These are phyloP conservation scores for Quercus parvula DNA, from an alignment of 306 rosid genomes.

Conservation along the genomic window DNA sequence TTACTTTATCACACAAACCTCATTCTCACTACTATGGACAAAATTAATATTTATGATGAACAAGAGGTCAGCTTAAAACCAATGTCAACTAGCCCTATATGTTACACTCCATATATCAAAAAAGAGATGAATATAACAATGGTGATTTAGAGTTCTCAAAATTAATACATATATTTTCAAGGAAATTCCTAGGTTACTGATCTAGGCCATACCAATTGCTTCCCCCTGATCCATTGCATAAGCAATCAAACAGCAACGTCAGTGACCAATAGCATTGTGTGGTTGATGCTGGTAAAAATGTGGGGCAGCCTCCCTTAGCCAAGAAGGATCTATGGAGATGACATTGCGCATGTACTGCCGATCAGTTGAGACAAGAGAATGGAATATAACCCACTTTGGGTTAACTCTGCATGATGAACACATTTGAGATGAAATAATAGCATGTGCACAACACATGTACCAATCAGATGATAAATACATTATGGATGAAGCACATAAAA, in stretches of 20 bases:
- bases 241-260: not conserved
- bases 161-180: not conserved
- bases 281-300: constrained; percentile 75
- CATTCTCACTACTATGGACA: not conserved
- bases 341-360: constrained; percentile 91
- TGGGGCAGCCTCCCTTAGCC: constrained; percentile 81
- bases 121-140: not conserved
- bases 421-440: not conserved
- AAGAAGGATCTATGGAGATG: constrained; percentile 69
- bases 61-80: not conserved
- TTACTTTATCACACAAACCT: not conserved
- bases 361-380: constrained; percentile 80
- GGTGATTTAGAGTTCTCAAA: not conserved
- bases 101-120: not conserved
- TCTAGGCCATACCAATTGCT: not conserved
- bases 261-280: constrained; percentile 41
- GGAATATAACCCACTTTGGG: constrained; percentile 89
- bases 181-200: not conserved
- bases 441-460: not conserved
- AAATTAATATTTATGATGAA: not conserved
- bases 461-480: not conserved
- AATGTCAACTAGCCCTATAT: not conserved
- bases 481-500: not conserved
- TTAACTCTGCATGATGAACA: constrained; percentile 61
- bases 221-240: not conserved